These are phyloP conservation scores for Gigaspora rosea DNA, from an alignment of 192 early-diverging fungal genomes.

Conservation along the genomic window DNA sequence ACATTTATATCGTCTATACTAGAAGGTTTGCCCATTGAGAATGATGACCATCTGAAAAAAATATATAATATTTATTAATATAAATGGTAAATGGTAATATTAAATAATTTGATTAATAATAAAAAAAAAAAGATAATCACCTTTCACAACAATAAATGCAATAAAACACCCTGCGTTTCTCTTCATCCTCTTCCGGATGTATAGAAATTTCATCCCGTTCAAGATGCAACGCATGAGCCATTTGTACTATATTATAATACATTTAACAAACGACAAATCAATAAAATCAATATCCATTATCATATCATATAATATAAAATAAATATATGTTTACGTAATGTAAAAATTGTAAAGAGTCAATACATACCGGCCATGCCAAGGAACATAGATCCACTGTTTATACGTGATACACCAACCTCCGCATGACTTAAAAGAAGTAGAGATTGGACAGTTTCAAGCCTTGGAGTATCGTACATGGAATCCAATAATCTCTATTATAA, in stretches of 20 bases:
- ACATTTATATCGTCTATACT: constrained; percentile 20
- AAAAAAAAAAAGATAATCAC: not conserved
- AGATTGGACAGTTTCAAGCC: constrained; percentile 29
- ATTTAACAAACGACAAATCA: not conserved
- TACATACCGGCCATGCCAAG: constrained; percentile 31
- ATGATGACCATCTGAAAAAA: constrained; percentile 15
- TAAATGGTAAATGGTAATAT: not conserved
- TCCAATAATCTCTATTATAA: constrained; percentile 9
- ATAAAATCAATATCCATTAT: too few species aligned
- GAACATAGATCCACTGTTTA: constrained; percentile 27
- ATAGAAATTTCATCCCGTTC: not conserved
- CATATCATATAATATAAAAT: not conserved
- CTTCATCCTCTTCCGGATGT: constrained; percentile 18
- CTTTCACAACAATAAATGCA: constrained; percentile 27
- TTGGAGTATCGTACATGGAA: constrained; percentile 16
- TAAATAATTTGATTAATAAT: too few species aligned
- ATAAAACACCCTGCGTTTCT: constrained; percentile 29
- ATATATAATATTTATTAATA: not conserved
- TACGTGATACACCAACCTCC: not conserved
- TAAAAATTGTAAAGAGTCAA: not conserved
- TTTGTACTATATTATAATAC: constrained; percentile 14
- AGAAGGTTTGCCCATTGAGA: constrained; percentile 22
- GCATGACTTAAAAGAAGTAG: constrained; percentile 20
- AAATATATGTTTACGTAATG: not conserved
- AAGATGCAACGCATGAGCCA: constrained; percentile 23